Base-by-base conservation (phyloP, 352 stramenopile species). In the Pythium periplocum region DNA sequence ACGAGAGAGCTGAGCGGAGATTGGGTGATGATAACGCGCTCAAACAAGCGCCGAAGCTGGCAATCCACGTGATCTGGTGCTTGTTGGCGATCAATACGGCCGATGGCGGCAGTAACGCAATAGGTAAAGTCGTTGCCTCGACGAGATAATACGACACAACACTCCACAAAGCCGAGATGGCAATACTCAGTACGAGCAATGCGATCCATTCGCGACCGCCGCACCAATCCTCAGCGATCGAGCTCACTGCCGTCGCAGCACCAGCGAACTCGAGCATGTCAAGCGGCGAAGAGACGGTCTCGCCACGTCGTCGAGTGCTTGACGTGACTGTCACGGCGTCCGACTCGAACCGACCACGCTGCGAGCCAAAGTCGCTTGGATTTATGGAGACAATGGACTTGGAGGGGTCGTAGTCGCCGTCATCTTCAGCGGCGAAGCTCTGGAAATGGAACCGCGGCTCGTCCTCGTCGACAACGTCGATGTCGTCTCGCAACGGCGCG, bases 41-140 rank as follows among this genome's bases (percentile, higher is more conserved):
- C 35, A 74, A 30, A 0, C 60, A 53, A 5, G 64, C 64, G 33
- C 73, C 51, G 1, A 73, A 67, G 45, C 74, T 78, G 10, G 61
- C 59, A 8, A 66, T 40, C 47, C 65, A 81, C 38, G 75, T 68
- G 57, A 66, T 74, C 31, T 71, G 73, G 42, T 68, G 68, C 12
- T 62, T 60, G 39, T 44, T 45, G 17, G 17, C 17, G 17, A 26
- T 26, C 7, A 66, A 44, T 1, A 32, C 32, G 35, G 78, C 69
- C 31, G 62, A 55, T 6, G 45, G 51, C 4, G 71, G 71, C 4
- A 69, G 64, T 30, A 40, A 47, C 2, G 61, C 43, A 17, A 81
- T 56, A 3, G 71, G 71, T 51, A 78, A 78, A 17, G 57, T 52
- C 10, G 71, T 40, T 32, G 57, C 36, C 5, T 49, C 37, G 34